These are phyloP conservation scores for Metarhizium humberi DNA, from an alignment of 2,329 filamentous ascomycete species.

Conservation along the genomic window DNA sequence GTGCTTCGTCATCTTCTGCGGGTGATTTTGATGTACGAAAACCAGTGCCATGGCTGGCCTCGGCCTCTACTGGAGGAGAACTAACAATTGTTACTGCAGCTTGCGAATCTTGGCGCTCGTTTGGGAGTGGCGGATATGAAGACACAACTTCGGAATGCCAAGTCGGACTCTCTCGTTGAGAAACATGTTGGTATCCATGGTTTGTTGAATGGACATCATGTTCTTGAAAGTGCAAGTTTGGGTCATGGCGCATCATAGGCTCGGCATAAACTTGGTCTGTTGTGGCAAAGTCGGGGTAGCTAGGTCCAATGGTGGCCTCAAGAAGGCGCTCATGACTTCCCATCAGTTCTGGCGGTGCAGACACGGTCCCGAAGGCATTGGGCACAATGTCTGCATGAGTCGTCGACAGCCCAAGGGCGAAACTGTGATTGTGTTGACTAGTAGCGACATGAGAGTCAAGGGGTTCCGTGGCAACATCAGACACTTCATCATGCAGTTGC, in stretches of 20 bases:
- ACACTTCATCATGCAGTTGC: not conserved
- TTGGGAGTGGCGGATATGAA: not conserved
- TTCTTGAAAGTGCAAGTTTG: slow-evolving; percentile 7
- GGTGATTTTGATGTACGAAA: not conserved
- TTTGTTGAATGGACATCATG: not conserved
- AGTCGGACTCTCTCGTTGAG: not conserved
- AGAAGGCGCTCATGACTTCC: not conserved
- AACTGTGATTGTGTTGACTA: not conserved
- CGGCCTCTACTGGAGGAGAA: not conserved
- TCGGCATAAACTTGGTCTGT: not conserved
- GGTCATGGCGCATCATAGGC: slow-evolving; percentile 7
- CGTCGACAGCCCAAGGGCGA: not conserved
- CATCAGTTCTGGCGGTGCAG: not conserved
- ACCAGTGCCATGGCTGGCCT: not conserved
- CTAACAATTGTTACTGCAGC: not conserved
- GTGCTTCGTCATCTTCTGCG: not conserved
- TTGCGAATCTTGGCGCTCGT: not conserved
- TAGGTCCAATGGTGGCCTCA: not conserved
- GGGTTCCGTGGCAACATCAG: not conserved
- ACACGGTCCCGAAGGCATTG: not conserved
- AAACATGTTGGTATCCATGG: not conserved
- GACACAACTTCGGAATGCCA: slow-evolving; percentile 1
- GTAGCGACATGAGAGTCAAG: not conserved
- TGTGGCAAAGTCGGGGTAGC: slow-evolving; percentile 1
- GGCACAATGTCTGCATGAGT: not conserved